phyloP scores from a whole-genome alignment of 1,284 basidiomycete genomes.

The Cryptococcus jaspeensis region DNA sequence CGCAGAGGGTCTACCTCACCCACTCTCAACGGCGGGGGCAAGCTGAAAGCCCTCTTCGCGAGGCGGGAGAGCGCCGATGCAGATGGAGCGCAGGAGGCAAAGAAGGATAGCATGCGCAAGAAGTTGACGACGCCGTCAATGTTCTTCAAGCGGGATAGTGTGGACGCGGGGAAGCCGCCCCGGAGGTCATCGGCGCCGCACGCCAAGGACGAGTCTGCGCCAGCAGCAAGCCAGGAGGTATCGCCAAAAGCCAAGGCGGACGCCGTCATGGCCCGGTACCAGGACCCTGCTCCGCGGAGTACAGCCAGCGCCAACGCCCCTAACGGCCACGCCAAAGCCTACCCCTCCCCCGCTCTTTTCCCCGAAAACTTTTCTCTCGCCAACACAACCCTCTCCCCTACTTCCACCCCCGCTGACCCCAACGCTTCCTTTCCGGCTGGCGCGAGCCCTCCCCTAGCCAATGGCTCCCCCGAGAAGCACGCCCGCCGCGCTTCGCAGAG shows the following conservation, averaged over 20 bases:
- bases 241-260: neutral
- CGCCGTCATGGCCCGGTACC: conserved; percentile 14
- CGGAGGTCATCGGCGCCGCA: neutral
- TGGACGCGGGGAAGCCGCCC: neutral
- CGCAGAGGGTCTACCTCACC: no score
- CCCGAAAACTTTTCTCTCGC: conserved; percentile 25
- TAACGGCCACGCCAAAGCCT: conserved; percentile 3
- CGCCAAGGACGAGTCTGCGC: conserved; percentile 7
- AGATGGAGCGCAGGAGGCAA: conserved; percentile 5
- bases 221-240: neutral
- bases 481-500: conserved; percentile 9
- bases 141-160: conserved; percentile 11
- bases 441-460: neutral
- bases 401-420: neutral
- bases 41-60: conserved; percentile 22
- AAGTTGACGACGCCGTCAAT: conserved; percentile 20
- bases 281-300: conserved; percentile 19
- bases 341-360: conserved; percentile 22
- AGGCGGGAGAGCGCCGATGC: conserved; percentile 2
- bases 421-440: neutral
- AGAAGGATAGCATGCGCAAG: conserved; percentile 11
- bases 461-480: neutral
- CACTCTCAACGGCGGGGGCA: conserved; percentile 9
- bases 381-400: conserved; percentile 22
- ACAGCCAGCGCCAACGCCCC: conserved; percentile 3